These are phyloP conservation scores for Hypoxylon sp. DNA, from an alignment of 2,329 filamentous ascomycete species.

Conservation along the genomic window DNA sequence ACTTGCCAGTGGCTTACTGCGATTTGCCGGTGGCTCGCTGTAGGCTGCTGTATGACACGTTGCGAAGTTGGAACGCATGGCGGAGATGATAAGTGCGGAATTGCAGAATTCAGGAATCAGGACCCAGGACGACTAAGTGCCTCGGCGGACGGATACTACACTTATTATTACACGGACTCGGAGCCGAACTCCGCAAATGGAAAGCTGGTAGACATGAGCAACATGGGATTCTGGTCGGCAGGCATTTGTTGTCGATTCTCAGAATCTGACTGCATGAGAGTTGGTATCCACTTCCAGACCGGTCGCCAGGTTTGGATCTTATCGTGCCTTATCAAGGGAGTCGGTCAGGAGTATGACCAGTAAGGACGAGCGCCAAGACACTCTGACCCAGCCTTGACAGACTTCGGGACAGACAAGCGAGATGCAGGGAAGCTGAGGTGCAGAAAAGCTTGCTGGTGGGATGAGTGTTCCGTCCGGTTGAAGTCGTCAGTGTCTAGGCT, in stretches of 20 bases:
- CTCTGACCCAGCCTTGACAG: slow-evolving; percentile 42
- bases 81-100: slow-evolving; percentile 47
- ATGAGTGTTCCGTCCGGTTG: slow-evolving; percentile 46
- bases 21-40: slow-evolving; percentile 47
- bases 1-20: slow-evolving; percentile 43
- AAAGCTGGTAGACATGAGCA: slow-evolving; percentile 37
- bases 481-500: slow-evolving; percentile 37
- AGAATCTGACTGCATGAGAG: slow-evolving; percentile 48
- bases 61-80: slow-evolving; percentile 47
- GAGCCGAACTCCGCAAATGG: slow-evolving; percentile 46
- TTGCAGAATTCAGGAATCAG: slow-evolving; percentile 38
- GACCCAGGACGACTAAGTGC: slow-evolving; percentile 30
- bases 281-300: slow-evolving; percentile 50
- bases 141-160: slow-evolving; percentile 44
- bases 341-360: slow-evolving; percentile 46
- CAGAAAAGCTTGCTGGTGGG: slow-evolving; percentile 43
- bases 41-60: slow-evolving; percentile 52
- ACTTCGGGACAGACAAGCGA: slow-evolving; percentile 52
- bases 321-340: slow-evolving; percentile 46
- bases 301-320: slow-evolving; percentile 47
- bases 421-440: slow-evolving; percentile 46
- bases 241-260: slow-evolving; percentile 45
- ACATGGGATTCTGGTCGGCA: slow-evolving; percentile 45
- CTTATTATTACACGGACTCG: slow-evolving; percentile 46
- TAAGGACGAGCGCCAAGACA: slow-evolving; percentile 47